phyloP scores from a whole-genome alignment of 352 stramenopile genomes.

The Phytopythium vexans region DNA sequence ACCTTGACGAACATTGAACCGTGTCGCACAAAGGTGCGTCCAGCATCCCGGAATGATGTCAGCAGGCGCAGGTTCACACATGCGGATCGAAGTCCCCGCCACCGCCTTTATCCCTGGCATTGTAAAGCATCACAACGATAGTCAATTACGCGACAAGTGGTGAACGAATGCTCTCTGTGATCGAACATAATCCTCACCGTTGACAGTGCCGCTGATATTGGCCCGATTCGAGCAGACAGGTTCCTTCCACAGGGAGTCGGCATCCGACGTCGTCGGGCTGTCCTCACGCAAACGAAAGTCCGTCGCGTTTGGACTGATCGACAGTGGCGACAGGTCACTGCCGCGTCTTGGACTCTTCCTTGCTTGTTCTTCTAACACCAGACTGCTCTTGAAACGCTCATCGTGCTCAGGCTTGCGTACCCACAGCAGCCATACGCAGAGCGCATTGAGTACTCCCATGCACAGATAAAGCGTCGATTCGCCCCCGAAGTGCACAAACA shows the following conservation, averaged over 20 bases:
- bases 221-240: too few relatives aligned
- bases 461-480: constrained; percentile 18
- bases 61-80: constrained; percentile 32
- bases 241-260: neutral
- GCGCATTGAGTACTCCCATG: constrained; percentile 33
- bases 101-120: constrained; percentile 26
- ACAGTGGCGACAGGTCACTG: too few relatives aligned
- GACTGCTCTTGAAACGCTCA: neutral
- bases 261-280: neutral
- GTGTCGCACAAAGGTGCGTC: constrained; percentile 59
- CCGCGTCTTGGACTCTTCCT: neutral
- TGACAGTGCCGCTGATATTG: constrained; percentile 1
- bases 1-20: constrained; percentile 84
- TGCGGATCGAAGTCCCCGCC: constrained; percentile 52
- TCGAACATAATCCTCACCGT: neutral
- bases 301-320: neutral
- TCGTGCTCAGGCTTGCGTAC: constrained; percentile 13
- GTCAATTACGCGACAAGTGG: neutral
- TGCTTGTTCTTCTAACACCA: too few relatives aligned
- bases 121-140: neutral
- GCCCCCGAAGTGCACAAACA: constrained; percentile 42
- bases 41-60: constrained; percentile 47
- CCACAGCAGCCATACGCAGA: constrained; percentile 44
- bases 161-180: neutral
- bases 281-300: neutral